Conservation (phyloP, 192 early-diverging fungal genomes). For the Umbelopsis isabellina region DNA sequence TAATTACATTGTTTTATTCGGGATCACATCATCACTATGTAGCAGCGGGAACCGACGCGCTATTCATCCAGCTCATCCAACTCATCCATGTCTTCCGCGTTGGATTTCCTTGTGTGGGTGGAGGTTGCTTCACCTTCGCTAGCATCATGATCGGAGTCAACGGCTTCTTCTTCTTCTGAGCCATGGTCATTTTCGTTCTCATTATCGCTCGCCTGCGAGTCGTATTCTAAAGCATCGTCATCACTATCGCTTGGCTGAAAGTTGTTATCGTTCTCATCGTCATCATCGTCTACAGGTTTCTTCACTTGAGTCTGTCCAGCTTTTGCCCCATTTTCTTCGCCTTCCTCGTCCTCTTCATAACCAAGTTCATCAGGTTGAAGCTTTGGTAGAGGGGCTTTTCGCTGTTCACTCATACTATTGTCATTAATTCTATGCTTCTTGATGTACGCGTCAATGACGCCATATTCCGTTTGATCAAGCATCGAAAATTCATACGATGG, state of each 20-base stretch:
- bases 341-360: constrained; percentile 35
- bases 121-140: constrained; percentile 8
- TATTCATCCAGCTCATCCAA: constrained; percentile 20
- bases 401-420: constrained; percentile 35
- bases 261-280: constrained; percentile 37
- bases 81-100: constrained; percentile 34
- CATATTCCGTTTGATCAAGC: constrained; percentile 49
- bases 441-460: constrained; percentile 41
- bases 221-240: constrained; percentile 31
- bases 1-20: not conserved
- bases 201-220: constrained; percentile 25
- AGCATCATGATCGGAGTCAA: constrained; percentile 25
- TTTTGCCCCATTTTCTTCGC: constrained; percentile 14
- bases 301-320: not conserved
- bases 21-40: not conserved
- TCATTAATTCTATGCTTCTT: constrained; percentile 36
- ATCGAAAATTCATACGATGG: constrained; percentile 35
- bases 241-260: constrained; percentile 31
- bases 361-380: not conserved
- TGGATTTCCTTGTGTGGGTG: constrained; percentile 16
- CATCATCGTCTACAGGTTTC: constrained; percentile 28
- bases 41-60: not conserved
- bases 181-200: constrained; percentile 30
- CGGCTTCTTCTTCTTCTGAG: constrained; percentile 12
- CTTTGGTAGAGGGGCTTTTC: constrained; percentile 21